Conservation (phyloP, 108 stramenopile genomes). For the Nitzschia sp. region DNA sequence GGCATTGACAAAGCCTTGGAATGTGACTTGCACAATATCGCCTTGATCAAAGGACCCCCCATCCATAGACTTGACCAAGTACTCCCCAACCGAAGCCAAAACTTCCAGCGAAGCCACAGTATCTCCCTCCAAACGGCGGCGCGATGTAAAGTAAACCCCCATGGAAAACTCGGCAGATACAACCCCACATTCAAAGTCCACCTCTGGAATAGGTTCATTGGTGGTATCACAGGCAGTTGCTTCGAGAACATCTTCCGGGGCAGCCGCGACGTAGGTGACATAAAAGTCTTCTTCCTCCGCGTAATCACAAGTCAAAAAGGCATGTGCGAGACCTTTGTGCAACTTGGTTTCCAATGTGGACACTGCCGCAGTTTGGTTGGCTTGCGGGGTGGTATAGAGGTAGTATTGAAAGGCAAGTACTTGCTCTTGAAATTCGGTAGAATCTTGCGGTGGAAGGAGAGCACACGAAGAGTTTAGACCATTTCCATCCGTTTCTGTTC, state of each 20-base stretch:
- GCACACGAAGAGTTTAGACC: constrained; percentile 8
- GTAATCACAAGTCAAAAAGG: constrained; percentile 23
- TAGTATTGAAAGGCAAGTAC: constrained; percentile 22
- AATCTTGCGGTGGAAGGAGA: not conserved
- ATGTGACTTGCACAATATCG: constrained; percentile 13
- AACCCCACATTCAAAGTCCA: constrained; percentile 11
- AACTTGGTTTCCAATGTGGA: constrained; percentile 5
- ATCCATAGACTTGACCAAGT: constrained; percentile 18
- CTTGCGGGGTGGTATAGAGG: constrained; percentile 2
- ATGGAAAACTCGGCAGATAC: constrained; percentile 20
- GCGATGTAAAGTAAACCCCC: constrained; percentile 19
- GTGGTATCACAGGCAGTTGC: constrained; percentile 4
- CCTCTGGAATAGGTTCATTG: constrained; percentile 11
- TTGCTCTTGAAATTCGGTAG: constrained; percentile 4
- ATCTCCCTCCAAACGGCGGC: not conserved
- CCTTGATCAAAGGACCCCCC: constrained; percentile 19
- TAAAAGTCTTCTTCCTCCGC: not conserved
- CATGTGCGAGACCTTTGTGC: constrained; percentile 14
- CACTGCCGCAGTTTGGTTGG: not conserved
- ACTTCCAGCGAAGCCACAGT: constrained; percentile 13
- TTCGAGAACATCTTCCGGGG: constrained; percentile 8
- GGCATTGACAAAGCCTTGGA: constrained; percentile 18
- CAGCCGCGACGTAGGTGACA: constrained; percentile 15
- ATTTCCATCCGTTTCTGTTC: not conserved
- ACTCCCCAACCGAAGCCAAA: constrained; percentile 3